Evolutionary conservation across 2,329 filamentous ascomycete species (phyloP), one percentile per base, ranked within the genome.

Genomic region (Fusarium sp.): DNA sequence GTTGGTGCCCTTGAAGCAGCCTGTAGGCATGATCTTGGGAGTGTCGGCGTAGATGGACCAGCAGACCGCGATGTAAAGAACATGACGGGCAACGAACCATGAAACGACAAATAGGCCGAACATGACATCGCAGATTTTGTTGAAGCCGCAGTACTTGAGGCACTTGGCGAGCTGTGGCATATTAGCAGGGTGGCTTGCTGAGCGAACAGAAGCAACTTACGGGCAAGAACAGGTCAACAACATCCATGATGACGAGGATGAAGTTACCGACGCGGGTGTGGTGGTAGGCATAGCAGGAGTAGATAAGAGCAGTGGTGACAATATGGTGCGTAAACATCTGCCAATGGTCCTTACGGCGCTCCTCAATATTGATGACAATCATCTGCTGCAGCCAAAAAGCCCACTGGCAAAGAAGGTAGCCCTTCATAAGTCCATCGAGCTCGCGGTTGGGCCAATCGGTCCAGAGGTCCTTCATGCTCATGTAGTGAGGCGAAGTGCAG

Each of bases 281-380:
- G 76, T 95, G 91, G 78, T 97, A 97, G 71, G 90, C 88, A 79
- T 98, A 98, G 69, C 92, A 95, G 33, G 90, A 87, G 59, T 90
- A 90, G 69, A 99, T 90, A 44, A 99, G 88, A 7, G 85, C 84
- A 75, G 91, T 93, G 20, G 96, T 99, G 78, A 98, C 90, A 77
- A 98, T 88, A 82, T 99, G 96, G 80, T 98, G 96, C 18, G 90
- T 91, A 72, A 98, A 90, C 96, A 98, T 98, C 81, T 98, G 95
- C 83, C 90, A 92, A 81, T 98, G 92, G 75, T 99, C 96, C 82
- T 98, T 98, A 75, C 96, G 89, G 71, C 92, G 90, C 81, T 97
- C 93, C 81, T 99, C 96, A 63, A 98, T 94, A 81, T 98, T 92
- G 78, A 98, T 93, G 60, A 98, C 93, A 33, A 98, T 84, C 69